phyloP scores from a whole-genome alignment of 768 basidiomycete genomes.

The Termitomyces sp. region DNA sequence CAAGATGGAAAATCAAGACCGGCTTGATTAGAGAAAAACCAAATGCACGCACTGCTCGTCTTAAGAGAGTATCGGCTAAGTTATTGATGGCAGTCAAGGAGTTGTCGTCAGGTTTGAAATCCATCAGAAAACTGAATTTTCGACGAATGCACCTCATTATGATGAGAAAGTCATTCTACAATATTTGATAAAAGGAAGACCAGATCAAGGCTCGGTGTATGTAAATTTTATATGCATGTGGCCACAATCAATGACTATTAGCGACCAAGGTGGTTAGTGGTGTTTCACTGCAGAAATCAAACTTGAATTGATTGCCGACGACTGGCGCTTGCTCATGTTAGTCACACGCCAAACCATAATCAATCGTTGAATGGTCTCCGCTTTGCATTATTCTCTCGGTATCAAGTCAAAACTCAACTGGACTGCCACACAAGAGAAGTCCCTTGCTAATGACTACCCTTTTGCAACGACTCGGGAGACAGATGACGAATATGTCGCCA shows the following conservation, averaged over 20 bases:
- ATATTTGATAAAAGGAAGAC: neutral
- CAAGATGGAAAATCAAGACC: constrained; percentile 10
- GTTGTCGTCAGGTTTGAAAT: neutral
- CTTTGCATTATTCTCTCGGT: constrained; percentile 11
- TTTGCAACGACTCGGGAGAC: constrained; percentile 41
- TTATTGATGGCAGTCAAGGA: neutral
- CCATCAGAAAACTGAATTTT: neutral
- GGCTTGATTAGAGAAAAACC: constrained; percentile 9
- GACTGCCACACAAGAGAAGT: constrained; percentile 55
- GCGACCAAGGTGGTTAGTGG: neutral
- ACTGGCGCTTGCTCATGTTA: neutral
- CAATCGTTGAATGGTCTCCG: constrained; percentile 13
- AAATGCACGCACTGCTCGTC: neutral
- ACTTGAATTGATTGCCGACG: neutral
- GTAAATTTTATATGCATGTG: neutral
- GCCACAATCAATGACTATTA: neutral
- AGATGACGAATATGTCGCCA: constrained; percentile 49
- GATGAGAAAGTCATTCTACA: neutral
- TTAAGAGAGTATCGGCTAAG: neutral
- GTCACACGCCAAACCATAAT: neutral
- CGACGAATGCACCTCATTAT: neutral
- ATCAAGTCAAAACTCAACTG: constrained; percentile 28
- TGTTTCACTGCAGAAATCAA: neutral
- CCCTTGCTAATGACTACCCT: constrained; percentile 51
- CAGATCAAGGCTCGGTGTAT: neutral